Evolutionary conservation across 2,329 filamentous ascomycete genomes (phyloP), one percentile per base, ranked within the genome.

Genomic region (Knufia petricola): DNA sequence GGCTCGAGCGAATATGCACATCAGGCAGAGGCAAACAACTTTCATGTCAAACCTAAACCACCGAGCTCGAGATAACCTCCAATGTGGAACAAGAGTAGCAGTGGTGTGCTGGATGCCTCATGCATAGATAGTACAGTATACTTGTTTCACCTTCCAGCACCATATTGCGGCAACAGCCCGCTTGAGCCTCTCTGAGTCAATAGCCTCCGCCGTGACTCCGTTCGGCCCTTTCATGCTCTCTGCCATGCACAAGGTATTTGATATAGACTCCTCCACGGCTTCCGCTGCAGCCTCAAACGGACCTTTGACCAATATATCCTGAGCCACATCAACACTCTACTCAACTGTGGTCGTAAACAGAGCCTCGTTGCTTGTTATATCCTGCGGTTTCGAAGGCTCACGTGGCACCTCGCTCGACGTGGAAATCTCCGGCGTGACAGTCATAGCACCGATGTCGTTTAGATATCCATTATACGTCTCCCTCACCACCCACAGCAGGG

Each of bases 401-500:
- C 73, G 67, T 1, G 66, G 64, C 1, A 79, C 64, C 37, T 69
- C 66, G 50, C 75, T 78, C 4, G 69, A 79, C 0, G 80, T 84
- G 6, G 78, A 83, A 51, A 85, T 73, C 47, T 73, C 63, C 0
- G 76, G 66, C 20, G 67, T 74, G 2, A 84, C 69, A 0, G 71
- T 69, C 47, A 82, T 78, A 15, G 71, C 70, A 20, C 67, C 66
- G 1, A 78, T 66, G 54, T 83, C 76, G 58, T 76, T 81, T 26
- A 84, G 58, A 52, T 69, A 76, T 8, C 79, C 79, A 55, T 84
- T 79, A 47, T 75, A 82, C 0, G 80, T 84, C 64, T 83, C 79
- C 0, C 68, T 75, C 0, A 84, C 74, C 3, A 81, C 69, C 0
- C 80, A 80, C 4, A 69, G 58, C 7, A 80, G 61, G 52, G 77